Evolutionary conservation across 2,329 filamentous ascomycete genomes (phyloP), one percentile per base, ranked within the genome.

Genomic region (Talaromyces atroroseus): DNA sequence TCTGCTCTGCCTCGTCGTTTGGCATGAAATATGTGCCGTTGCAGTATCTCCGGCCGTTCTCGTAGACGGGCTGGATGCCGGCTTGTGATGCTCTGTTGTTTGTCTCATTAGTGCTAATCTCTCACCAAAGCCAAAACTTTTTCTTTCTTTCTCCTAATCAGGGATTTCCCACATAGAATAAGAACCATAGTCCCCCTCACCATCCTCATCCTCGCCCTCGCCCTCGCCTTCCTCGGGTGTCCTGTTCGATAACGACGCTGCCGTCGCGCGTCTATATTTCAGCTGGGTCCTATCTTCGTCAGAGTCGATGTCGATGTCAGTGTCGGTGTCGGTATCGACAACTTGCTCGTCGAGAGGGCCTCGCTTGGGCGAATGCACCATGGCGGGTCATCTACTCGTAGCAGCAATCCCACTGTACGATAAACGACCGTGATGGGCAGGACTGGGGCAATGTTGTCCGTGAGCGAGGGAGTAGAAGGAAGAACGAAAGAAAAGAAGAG

Each of bases 1-100:
- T 82, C 67, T 86, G 83, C 65, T 88, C 85, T 47, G 78, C 71
- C 47, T 86, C 81, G 63, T 87, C 85, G 66, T 86, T 86, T 14
- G 85, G 85, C 78, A 87, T 84, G 66, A 77, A 83, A 64, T 86
- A 87, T 34, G 77, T 76, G 34, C 80, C 75, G 64, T 85, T 84
- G 65, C 84, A 85, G 61, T 85, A 80, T 24, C 71, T 78, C 21
- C 85, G 81, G 45, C 78, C 82, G 69, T 87, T 80, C 60, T 87
- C 83, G 59, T 80, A 73, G 54, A 82, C 74, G 60, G 81, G 80
- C 64, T 83, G 78, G 32, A 86, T 74, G 59, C 62, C 62, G 49
- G 66, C 60, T 44, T 67, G 64, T 26, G 66, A 74, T 11, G 72
- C 74, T 62, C 65, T 68, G 62, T 68, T n/a, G n/a, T 69, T 48